Evolutionary conservation across 495 filamentous ascomycete species (phyloP), one percentile per base, ranked within the genome.

Genomic region (Staphylotrichum tortipilum): DNA sequence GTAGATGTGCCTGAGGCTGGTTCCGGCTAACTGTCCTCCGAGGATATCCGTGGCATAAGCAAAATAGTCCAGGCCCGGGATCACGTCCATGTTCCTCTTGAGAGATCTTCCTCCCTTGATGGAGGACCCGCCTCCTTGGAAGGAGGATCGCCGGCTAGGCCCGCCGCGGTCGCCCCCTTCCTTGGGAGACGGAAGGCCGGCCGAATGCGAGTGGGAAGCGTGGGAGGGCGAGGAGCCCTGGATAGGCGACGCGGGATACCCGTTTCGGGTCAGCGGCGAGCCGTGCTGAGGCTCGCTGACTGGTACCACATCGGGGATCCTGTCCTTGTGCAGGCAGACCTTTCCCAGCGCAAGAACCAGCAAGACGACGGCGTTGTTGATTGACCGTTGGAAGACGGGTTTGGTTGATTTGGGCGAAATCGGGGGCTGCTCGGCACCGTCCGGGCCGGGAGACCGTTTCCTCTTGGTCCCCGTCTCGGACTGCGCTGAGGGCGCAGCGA

Each of bases 11-110:
- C 80, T 75, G 35, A 96, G 68, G 34, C 84, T 82, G 47, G 86
- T 86, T 7, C 83, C 85, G 5, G 86, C 89, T 45, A 82, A 75
- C 21, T 90, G 78, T 33, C 78, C 81, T 1, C 89, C 92, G 26
- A 96, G 70, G n/a, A 96, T 95, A 54, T 86, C 82, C 3, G 84
- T 83, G 2, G 89, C 92, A 54, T 86, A 81, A 12, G 83, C 84
- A 66, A 89, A 96, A 60, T 94, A 94, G 15, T 87, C 83, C 49
- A 96, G 68, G 0, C 92, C 92, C 1, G 92, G 91, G 51, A 97
- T 85, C 7, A 84, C 75, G 59, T 95, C 88, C n/a, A 90, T 64
- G 60, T 98, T 95, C 45, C 79, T 73, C 38, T 63, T 71, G 19
- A 68, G 53, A 5, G 66, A 61, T 17, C 58, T 49, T 1, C 39